Conservation (phyloP, 768 basidiomycete species). For the Terana coerulea region DNA sequence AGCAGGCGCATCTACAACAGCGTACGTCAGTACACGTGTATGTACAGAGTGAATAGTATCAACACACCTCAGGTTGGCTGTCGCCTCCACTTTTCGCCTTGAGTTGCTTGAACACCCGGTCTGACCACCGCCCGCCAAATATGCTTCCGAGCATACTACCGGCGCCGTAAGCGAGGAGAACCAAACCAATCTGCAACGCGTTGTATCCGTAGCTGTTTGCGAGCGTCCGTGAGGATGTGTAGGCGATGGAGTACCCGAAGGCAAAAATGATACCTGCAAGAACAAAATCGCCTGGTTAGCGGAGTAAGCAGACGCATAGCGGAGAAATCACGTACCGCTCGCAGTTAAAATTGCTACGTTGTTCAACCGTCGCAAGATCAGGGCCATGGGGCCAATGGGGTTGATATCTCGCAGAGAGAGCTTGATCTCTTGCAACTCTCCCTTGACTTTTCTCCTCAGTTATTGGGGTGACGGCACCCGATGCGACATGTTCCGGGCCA, state of each 20-base stretch:
- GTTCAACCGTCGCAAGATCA: conserved; percentile 56
- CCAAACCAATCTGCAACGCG: conserved; percentile 68
- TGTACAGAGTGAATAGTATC: neutral
- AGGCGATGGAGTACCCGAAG: conserved; percentile 65
- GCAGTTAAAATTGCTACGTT: conserved; percentile 64
- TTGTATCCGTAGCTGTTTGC: conserved; percentile 58
- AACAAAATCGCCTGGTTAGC: neutral
- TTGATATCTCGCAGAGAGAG: conserved; percentile 71
- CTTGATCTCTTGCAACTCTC: conserved; percentile 34
- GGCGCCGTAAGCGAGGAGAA: conserved; percentile 70
- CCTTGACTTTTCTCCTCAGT: no score
- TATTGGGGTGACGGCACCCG: no score
- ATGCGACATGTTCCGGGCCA: no score
- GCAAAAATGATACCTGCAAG: conserved; percentile 63
- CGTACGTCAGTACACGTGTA: neutral
- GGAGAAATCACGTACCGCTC: conserved; percentile 40
- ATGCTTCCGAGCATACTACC: conserved; percentile 58
- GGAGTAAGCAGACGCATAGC: neutral
- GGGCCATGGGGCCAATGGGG: conserved; percentile 58
- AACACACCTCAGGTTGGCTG: conserved; percentile 60
- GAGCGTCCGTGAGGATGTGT: conserved; percentile 73
- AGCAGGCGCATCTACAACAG: conserved; percentile 52
- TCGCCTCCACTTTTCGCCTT: conserved; percentile 43
- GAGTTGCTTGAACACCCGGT: conserved; percentile 40
- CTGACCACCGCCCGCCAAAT: conserved; percentile 57